Base-by-base conservation (phyloP, 768 basidiomycete genomes). In the Panus rudis region DNA sequence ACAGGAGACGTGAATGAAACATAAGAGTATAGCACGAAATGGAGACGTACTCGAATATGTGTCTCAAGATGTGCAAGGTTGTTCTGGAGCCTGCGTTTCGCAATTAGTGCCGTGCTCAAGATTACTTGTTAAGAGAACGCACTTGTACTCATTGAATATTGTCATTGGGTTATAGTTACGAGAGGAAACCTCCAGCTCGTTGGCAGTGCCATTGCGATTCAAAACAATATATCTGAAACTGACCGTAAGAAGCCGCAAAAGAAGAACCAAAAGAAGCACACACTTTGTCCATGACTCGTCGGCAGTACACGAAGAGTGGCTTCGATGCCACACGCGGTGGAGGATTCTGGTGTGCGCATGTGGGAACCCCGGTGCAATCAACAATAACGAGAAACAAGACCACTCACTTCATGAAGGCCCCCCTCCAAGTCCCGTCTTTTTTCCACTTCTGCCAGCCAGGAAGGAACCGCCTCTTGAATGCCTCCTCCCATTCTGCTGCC, bases 241-340 rank as follows among this genome's bases (percentile, higher is more conserved):
- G 7, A 10, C 14, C 14, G 31, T 49, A 16, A 41, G 20, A 35
- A 31, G n/a, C 12, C 1, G 12, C 16, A 7, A 8, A 27, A 8
- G 1, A 37, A 14, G 25, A 14, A n/a, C 42, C 14, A 1, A 8
- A n/a, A n/a, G 4, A 11, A n/a, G 6, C 4, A 59, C 67, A 52
- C 58, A 87, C 82, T 78, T 86, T 38, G 86, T 89, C 86, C 88
- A 91, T 17, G 84, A 67, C 62, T 91, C 89, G 52, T 87, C 83
- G 6, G 76, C 60, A 17, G 86, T 87, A 55, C 87, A 90, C n/a
- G 71, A 69, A 3, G 78, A 77, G 28, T 65, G 68, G 54, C 70
- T 73, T 42, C 85, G 76, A 57, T 90, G 88, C 74, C 76, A 81
- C 28, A 83, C 67, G 24, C 81, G 70, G 55, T 75, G 69, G 41